A percentile compares a stretch with the other conserved stretches of the same genome.
Evolutionary conservation across 2,329 filamentous ascomycete genomes (phyloP).

Genomic region (Bertia moriformis): DNA sequence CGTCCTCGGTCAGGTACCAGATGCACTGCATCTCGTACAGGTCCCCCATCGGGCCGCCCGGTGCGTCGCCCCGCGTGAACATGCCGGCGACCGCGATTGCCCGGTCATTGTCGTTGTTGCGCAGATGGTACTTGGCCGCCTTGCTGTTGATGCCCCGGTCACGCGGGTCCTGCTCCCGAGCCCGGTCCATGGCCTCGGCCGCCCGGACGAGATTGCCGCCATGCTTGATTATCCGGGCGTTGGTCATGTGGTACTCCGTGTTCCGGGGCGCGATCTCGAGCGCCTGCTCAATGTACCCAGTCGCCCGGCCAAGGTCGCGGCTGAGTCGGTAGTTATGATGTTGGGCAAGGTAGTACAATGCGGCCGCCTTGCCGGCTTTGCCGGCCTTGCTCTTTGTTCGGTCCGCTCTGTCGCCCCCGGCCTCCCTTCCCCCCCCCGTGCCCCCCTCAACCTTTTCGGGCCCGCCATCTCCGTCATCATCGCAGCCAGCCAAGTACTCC

Average conservation of each 20-base stretch:
- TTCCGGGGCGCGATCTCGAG: conserved; percentile 66
- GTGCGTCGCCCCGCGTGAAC: conserved; percentile 82
- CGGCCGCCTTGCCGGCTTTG: conserved; percentile 59
- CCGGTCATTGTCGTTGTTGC: conserved; percentile 78
- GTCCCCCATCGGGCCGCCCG: conserved; percentile 76
- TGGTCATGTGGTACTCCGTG: conserved; percentile 88
- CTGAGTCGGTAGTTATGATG: conserved; percentile 90
- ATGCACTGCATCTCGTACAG: conserved; percentile 96
- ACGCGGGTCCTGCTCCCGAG: conserved; percentile 70
- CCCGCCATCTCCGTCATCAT: conserved; percentile 27
- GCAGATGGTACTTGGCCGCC: conserved; percentile 86
- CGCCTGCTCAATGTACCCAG: conserved; percentile 69
- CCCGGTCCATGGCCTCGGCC: conserved; percentile 74
- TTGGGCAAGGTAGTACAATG: conserved; percentile 85
- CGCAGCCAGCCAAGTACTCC: conserved; percentile 52
- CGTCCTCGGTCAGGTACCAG: conserved; percentile 93
- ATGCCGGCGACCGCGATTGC: conserved; percentile 80
- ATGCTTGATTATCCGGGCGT: conserved; percentile 89
- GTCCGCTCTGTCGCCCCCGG: conserved; percentile 30
- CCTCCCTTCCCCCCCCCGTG: no score
- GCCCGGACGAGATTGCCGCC: conserved; percentile 66
- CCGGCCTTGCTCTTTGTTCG: conserved; percentile 23
- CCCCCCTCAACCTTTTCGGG: conserved; percentile 25
- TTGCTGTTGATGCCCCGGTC: conserved; percentile 98
- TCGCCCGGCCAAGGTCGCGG: conserved; percentile 69